Conservation (phyloP, 225 moss, liverwort and hornwort genomes). For the Straminergon stramineum region DNA sequence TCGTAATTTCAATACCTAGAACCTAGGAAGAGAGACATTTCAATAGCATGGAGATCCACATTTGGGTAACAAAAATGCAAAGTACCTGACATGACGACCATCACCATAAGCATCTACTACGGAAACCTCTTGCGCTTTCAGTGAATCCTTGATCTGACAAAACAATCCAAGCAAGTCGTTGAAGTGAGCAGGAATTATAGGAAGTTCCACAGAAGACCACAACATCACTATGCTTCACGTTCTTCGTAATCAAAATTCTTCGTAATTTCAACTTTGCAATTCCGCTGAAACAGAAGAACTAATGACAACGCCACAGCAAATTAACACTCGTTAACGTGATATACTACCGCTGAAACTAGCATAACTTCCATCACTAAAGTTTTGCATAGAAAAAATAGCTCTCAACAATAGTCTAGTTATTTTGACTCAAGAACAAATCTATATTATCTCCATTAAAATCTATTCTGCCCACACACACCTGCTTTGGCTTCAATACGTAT, state of each 20-base stretch:
- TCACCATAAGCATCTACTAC: constrained; percentile 91
- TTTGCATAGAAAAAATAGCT: background rate
- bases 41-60: background rate
- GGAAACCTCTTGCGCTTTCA: constrained; percentile 67
- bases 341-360: background rate
- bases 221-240: background rate
- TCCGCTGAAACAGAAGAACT: background rate
- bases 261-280: background rate
- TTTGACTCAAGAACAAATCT: background rate
- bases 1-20: background rate
- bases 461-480: background rate
- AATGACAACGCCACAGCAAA: background rate
- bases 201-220: background rate
- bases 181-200: background rate
- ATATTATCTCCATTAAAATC: background rate
- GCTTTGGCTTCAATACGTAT: background rate
- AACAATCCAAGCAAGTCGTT: background rate
- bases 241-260: background rate
- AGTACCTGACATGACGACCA: constrained; percentile 87
- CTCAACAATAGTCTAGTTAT: background rate
- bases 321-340: background rate
- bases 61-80: background rate
- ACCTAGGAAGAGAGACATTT: background rate
- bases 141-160: constrained; percentile 63
- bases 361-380: background rate